These are phyloP conservation scores for Zygoascus hellenicus DNA, from an alignment of 1,139 yeast genomes.

Conservation along the genomic window DNA sequence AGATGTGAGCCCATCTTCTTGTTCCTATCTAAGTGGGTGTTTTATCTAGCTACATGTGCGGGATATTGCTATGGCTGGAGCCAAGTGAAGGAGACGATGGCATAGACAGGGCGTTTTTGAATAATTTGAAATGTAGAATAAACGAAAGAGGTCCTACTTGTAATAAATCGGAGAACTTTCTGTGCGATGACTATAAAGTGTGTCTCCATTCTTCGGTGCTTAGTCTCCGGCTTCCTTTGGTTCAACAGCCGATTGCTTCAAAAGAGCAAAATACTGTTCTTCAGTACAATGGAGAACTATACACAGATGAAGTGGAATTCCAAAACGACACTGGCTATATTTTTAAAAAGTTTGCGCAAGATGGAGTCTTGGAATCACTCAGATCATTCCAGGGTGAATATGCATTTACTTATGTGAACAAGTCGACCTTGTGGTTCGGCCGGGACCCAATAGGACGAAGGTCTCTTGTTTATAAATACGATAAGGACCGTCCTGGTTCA, in stretches of 20 bases:
- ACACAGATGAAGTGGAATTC: constrained; percentile 47
- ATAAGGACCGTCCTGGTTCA: neutral
- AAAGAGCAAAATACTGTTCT: constrained; percentile 35
- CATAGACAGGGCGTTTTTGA: too few species aligned
- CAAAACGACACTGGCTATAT: constrained; percentile 49
- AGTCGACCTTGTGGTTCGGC: constrained; percentile 58
- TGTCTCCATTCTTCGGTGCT: constrained; percentile 54
- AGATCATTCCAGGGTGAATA: constrained; percentile 69
- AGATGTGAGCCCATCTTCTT: too few species aligned
- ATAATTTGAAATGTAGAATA: too few species aligned
- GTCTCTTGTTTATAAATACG: constrained; percentile 44
- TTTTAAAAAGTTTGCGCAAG: constrained; percentile 25
- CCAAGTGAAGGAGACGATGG: too few species aligned
- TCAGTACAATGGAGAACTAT: constrained; percentile 88
- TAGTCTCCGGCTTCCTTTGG: constrained; percentile 71
- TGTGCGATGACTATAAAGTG: neutral
- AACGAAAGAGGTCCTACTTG: constrained; percentile 25
- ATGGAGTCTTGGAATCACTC: constrained; percentile 32
- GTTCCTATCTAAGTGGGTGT: too few species aligned
- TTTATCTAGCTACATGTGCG: constrained; percentile 23
- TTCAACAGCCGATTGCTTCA: constrained; percentile 55
- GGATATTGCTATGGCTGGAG: constrained; percentile 21
- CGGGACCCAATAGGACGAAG: constrained; percentile 80
- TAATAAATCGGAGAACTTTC: neutral
- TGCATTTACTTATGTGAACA: constrained; percentile 51